Evolutionary conservation across 2,329 filamentous ascomycete genomes (phyloP), one percentile per base, ranked within the genome.

Genomic region (Ascochyta rabiei): DNA sequence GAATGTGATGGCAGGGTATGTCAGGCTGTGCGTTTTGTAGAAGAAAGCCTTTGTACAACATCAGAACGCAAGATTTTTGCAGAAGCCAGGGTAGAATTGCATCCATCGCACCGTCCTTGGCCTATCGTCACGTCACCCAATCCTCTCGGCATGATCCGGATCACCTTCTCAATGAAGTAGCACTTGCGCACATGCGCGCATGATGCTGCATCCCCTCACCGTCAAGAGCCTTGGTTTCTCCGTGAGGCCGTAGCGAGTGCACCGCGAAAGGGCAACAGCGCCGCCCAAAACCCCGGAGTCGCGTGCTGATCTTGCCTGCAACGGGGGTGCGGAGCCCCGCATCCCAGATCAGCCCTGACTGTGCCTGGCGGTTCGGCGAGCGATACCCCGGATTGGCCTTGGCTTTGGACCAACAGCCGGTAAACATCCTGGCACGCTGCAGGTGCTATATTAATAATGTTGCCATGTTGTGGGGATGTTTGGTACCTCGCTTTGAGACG

Each of bases 351-450:
- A 42, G 41, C 46, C 30, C 24, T 52, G 46, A 45, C 26, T 43
- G 60, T 67, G 62, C 58, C 62, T 66, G 62, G 48, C 35, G 28
- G 46, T 60, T 69, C 67, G 68, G 60, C 48, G 59, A 69, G 58
- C 53, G 50, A 26, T 35, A 26, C 47, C 63, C 68, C 64, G 66
- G 52, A 45, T 24, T 43, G 41, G 55, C 49, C 68, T 71, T 69
- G 68, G 68, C 68, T 48, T 41, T 61, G 59, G 30, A 21, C 42
- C 33, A 46, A 38, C 46, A 47, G 33, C 41, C 42, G 46, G 37
- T 42, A 38, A 24, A 42, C 28, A 55, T 38, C 35, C 41, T 46
- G 35, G 46, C 15, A 18, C 6, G 13, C 40, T 53, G 45, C 48
- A 52, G 53, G 40, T 52, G 54, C 54, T 66, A 67, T 67, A 64